A percentile compares a stretch with the other conserved stretches of the same genome.
phyloP scores from a whole-genome alignment of 371 early-diverging fungal genomes.

The Actinomortierella ambigua region DNA sequence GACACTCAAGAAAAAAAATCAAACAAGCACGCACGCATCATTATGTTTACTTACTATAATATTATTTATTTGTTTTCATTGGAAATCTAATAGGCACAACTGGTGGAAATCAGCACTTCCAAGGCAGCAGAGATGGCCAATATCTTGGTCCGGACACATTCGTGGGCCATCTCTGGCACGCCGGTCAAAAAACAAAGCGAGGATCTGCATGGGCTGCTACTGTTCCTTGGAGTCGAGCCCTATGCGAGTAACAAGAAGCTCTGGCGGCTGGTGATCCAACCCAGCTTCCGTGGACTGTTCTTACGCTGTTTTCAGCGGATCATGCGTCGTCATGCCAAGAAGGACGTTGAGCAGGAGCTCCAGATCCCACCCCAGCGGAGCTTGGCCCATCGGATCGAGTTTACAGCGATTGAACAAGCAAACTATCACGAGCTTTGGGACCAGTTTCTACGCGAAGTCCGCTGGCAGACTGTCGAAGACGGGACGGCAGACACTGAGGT shows the following conservation, averaged over 20 bases:
- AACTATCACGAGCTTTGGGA: constrained; percentile 67
- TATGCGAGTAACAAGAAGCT: constrained; percentile 25
- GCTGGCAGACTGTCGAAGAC: background rate
- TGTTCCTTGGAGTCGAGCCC: constrained; percentile 52
- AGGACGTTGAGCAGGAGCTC: constrained; percentile 53
- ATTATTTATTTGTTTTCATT: background rate
- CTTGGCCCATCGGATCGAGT: constrained; percentile 52
- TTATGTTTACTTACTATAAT: no score
- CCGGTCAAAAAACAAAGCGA: constrained; percentile 55
- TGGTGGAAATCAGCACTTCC: constrained; percentile 59
- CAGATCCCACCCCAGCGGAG: constrained; percentile 62
- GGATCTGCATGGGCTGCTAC: constrained; percentile 59
- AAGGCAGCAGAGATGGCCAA: constrained; percentile 60
- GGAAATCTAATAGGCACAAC: constrained; percentile 60
- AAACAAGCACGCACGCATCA: no score
- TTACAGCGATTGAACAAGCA: constrained; percentile 62
- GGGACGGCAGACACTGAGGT: constrained; percentile 16
- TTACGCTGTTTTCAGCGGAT: constrained; percentile 46
- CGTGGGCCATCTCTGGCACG: constrained; percentile 79
- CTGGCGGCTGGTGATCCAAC: constrained; percentile 17
- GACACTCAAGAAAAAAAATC: no score
- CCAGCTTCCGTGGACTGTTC: constrained; percentile 31
- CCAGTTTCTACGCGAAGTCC: constrained; percentile 37
- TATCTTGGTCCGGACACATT: constrained; percentile 58
- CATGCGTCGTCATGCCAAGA: constrained; percentile 66